Evolutionary conservation across 2,329 filamentous ascomycete genomes (phyloP), one percentile per base, ranked within the genome.

Genomic region (Claviceps arundinis): DNA sequence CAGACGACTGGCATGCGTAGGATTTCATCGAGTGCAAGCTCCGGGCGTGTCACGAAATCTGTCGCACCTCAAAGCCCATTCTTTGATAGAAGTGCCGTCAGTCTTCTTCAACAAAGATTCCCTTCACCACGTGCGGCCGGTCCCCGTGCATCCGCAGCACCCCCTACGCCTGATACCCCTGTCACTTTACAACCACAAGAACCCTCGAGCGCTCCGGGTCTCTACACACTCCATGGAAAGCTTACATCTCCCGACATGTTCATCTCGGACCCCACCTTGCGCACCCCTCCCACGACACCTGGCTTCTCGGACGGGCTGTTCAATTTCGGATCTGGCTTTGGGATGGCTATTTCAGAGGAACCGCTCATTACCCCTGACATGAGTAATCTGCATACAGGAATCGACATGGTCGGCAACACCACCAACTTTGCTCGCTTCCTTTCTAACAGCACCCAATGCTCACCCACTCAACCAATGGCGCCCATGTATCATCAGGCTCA

Each of bases 201-300:
- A 8, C 47, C 67, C 37, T 67, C 67, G 5, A 74, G 76, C 52
- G 64, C 69, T 9, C 64, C 69, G 4, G 68, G 57, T 48, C 54
- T 62, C 13, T 59, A 67, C 43, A 64, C 64, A 46, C 52, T 65
- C 2, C 59, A 64, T 38, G 56, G 58, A 30, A 68, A 68, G 55
- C 61, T 60, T 47, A 56, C 62, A 1, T 47, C 52, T n/a, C 58
- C 64, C 13, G 62, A 64, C 37, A 52, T 64, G 49, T 55, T 57
- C n/a, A 47, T 64, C 38, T 71, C 62, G 22, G 72, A 76, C 55
- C 65, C 70, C 19, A 72, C 71, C 17, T 64, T 78, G 48, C 74
- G 74, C 58, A 78, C 76, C 5, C 76, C 76, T 14, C 76, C 76
- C 2, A 72, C 70, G 4, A 79, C 76, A 1, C 76, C 76, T 0